Percentiles rank a stretch among this genome's conserved stretches.
These are phyloP conservation scores for Flaveria bidentis DNA, from an alignment of 129 eudicot species.

Conservation along the genomic window DNA sequence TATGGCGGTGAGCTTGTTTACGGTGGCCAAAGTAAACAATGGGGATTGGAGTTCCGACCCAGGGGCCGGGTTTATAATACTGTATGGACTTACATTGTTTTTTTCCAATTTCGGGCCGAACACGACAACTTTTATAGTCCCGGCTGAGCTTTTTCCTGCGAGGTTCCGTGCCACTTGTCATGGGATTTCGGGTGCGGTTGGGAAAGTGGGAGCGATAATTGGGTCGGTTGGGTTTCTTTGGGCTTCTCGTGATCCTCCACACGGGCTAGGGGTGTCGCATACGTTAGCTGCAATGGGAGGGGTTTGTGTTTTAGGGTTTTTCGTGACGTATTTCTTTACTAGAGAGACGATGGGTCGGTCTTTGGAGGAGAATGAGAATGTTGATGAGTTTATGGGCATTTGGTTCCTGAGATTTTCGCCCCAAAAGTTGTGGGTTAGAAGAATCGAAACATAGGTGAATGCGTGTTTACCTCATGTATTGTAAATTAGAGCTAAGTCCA, in stretches of 20 bases:
- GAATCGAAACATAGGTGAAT: not conserved
- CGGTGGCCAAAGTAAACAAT: conserved; percentile 31
- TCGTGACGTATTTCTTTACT: conserved; percentile 53
- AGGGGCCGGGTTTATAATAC: conserved; percentile 32
- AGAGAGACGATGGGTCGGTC: conserved; percentile 67
- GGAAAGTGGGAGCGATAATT: conserved; percentile 55
- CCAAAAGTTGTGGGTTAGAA: not conserved
- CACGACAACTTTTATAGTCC: conserved; percentile 64
- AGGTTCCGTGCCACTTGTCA: conserved; percentile 66
- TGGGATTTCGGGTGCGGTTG: conserved; percentile 58
- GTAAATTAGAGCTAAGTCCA: not conserved
- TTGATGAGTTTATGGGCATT: conserved; percentile 34
- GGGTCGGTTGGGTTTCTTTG: conserved; percentile 50
- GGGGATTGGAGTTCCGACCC: conserved; percentile 21
- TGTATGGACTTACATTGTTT: conserved; percentile 54
- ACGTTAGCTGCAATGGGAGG: conserved; percentile 43
- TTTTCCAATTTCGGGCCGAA: conserved; percentile 67
- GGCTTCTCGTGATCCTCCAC: conserved; percentile 38
- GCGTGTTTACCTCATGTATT: not conserved
- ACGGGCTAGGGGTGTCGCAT: conserved; percentile 38
- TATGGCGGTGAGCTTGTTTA: conserved; percentile 50
- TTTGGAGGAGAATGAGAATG: conserved; percentile 64
- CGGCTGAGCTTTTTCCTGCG: conserved; percentile 69
- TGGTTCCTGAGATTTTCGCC: conserved; percentile 48
- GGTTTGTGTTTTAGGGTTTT: conserved; percentile 47